Evolutionary conservation across 2,329 filamentous ascomycete genomes (phyloP).

Genomic region (Madurella fahalii): DNA sequence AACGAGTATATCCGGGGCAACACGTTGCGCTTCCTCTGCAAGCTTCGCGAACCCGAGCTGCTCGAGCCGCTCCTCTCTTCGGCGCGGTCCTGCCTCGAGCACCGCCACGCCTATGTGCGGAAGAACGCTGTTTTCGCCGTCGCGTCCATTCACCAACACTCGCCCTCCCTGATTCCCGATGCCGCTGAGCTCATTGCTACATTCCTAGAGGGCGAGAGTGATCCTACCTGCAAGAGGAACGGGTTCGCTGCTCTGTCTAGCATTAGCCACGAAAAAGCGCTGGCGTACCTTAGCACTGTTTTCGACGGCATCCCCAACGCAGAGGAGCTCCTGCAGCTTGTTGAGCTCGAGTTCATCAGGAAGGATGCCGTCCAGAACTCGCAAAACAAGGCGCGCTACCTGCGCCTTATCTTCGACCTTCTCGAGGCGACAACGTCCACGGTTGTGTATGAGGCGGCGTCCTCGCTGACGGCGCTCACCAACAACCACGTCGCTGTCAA

Average conservation of each 20-base stretch:
- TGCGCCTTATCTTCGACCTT: conserved; percentile 93
- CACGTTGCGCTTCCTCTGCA: conserved; percentile 95
- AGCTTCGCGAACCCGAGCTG: conserved; percentile 90
- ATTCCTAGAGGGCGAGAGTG: conserved; percentile 87
- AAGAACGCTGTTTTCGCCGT: conserved; percentile 98
- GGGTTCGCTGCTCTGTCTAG: conserved; percentile 87
- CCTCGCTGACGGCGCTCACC: conserved; percentile 87
- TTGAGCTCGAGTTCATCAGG: conserved; percentile 93
- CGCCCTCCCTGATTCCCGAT: conserved; percentile 88
- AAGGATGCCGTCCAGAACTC: conserved; percentile 95
- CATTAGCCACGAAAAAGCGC: conserved; percentile 89
- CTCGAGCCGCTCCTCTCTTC: conserved; percentile 94
- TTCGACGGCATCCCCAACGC: conserved; percentile 94
- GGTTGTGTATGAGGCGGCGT: conserved; percentile 95
- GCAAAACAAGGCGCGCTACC: conserved; percentile 91
- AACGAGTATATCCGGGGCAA: conserved; percentile 99
- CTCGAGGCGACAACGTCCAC: conserved; percentile 90
- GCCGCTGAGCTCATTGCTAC: conserved; percentile 85
- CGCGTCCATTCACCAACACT: conserved; percentile 86
- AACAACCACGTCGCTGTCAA: conserved; percentile 97
- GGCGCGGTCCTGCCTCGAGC: conserved; percentile 85
- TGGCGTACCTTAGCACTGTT: conserved; percentile 80
- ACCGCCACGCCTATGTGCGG: conserved; percentile 94
- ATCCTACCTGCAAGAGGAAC: conserved; percentile 96
- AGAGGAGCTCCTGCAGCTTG: conserved; percentile 87